Evolutionary conservation across 208 protist genomes (phyloP), one percentile per base, ranked within the genome.

Genomic region (Wallacemonas sp.): DNA sequence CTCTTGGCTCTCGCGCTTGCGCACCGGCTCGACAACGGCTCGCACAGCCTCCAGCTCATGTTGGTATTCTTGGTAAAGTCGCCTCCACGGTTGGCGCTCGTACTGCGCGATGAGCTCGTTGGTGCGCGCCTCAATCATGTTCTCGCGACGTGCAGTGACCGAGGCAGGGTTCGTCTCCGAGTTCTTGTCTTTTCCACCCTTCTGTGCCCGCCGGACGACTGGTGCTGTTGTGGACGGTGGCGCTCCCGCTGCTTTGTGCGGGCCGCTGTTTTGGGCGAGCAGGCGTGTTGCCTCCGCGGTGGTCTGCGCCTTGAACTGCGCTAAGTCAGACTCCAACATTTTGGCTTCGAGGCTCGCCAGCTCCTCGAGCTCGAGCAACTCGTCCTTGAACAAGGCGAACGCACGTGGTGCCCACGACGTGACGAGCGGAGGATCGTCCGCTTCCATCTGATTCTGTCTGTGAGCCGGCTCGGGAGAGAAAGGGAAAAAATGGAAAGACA

Each of bases 341-440:
- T 66, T 64, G 19, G 78, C 72, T 21, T 90, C 78, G 42, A 46
- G 39, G 61, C 72, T 41, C 37, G 79, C 68, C 19, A 93, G 66
- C 45, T 71, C 39, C 45, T 83, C 72, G 21, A 93, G 46, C 54
- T 90, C 81, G 12, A 68, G 63, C 12, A 93, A 66, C 53, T 93
- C 87, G 21, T 72, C 75, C 5, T 44, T 63, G 38, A 93, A 93
- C 26, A 84, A 72, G 10, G 79, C 53, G 15, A 79, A 68, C 1
- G 78, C 83, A 30, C 63, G 64, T 12, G 68, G 30, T 30, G 68
- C 67, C 87, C 87, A 93, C n/a, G 80, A 80, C 37, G 83, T 74
- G 39, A 86, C 26, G 17, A 87, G 69, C 9, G 74, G 65, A n/a
- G 70, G 70, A 52, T 89, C 79, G 1, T 69, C 58, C 24, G 74